Conservation (phyloP, 805 yeast genomes). For the Saccharomycopsis lassenensis region DNA sequence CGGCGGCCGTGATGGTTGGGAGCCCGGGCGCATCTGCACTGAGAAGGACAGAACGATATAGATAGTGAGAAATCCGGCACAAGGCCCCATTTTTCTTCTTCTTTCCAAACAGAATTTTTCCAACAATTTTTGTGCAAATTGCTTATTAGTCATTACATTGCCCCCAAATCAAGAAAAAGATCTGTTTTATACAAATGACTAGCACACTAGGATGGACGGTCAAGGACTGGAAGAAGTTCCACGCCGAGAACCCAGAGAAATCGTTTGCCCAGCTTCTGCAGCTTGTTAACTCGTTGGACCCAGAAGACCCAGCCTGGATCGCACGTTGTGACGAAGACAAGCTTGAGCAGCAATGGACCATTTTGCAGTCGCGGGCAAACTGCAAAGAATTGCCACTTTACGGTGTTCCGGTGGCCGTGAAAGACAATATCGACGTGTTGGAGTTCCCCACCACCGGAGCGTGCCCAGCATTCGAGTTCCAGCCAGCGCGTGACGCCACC, state of each 20-base stretch:
- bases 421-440: conserved; percentile 86
- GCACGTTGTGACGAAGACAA: conserved; percentile 56
- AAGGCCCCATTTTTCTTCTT: too few species aligned
- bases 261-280: conserved; percentile 41
- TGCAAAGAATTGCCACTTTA: conserved; percentile 54
- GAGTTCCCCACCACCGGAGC: conserved; percentile 88
- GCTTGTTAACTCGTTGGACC: conserved; percentile 29
- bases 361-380: conserved; percentile 50
- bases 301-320: conserved; percentile 84
- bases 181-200: too few species aligned
- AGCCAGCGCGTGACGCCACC: conserved; percentile 63
- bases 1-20: too few species aligned
- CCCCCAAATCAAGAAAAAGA: too few species aligned
- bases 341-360: conserved; percentile 66
- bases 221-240: conserved; percentile 66
- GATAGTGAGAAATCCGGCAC: too few species aligned
- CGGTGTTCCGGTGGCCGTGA: conserved; percentile 93
- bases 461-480: conserved; percentile 73
- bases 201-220: conserved; percentile 64
- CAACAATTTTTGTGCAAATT: too few species aligned
- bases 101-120: too few species aligned
- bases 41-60: too few species aligned
- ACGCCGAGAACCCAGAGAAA: conserved; percentile 45
- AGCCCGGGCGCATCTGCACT: too few species aligned
- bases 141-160: too few species aligned